Base-by-base conservation (phyloP, 805 yeast genomes). In the Saccharomycodes ludwigii region DNA sequence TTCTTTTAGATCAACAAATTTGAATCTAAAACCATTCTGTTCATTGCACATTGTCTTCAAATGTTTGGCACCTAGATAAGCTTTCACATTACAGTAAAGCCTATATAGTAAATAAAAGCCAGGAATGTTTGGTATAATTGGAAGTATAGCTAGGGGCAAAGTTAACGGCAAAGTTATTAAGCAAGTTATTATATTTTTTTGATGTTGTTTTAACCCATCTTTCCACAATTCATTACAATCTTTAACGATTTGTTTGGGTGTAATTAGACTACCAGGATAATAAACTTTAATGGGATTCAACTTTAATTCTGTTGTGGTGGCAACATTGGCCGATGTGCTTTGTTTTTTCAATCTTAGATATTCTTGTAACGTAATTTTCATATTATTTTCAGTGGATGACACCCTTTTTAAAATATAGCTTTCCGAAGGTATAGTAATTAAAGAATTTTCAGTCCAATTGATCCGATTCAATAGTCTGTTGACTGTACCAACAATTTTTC, bases 101-200 rank as follows among this genome's bases (percentile, higher is more conserved):
- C 97, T 64, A 50, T 79, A 86, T 3, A 79, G 64, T 26, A 86
- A 55, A 46, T 84, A 88, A 47, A 88, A 79, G 0, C 95, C 95
- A 0, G 97, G 97, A 14, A 86, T 70, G 45, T 86, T 86, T 14
- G 97, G 97, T 3, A 85, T 52, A n/a, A 86, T 63, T 0, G 97
- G 97, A 1, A 88, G 48, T 26, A 84, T 43, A 0, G 83, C 85
- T 26, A 86, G 52, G 2, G 97, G 97, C 3, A 83, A 43, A 0
- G 93, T 73, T 27, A 86, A 40, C 2, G 96, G 96, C 3, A 88
- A 54, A 3, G 74, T 73, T 11, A 76, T 36, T 1, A 70, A 63
- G 41, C 79, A 71, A 23, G 61, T 40, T 2, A 68, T 29, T 40
- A 78, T 64, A 42, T 68, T 67, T 45, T 68, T 75, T 31, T 53